Evolutionary conservation across 305 asterid genomes (phyloP).

Genomic region (Withania somnifera): DNA sequence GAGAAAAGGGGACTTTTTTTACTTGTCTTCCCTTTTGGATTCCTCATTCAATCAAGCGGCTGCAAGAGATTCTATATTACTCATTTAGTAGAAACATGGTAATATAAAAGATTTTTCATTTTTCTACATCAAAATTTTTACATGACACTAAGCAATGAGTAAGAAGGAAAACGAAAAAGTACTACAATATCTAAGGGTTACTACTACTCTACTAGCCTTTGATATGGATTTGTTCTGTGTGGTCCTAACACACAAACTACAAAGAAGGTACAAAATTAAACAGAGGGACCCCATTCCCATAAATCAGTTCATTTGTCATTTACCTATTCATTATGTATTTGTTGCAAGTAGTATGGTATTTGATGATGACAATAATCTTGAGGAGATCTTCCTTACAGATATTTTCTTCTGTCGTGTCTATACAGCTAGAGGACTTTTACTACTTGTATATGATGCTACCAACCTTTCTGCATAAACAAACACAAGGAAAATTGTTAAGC

Average conservation of each 20-base stretch:
- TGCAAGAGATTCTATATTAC: neutral
- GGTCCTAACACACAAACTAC: slow-evolving; percentile 36
- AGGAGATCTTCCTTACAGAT: slow-evolving; percentile 8
- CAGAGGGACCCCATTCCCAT: slow-evolving; percentile 46
- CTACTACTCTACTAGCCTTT: slow-evolving; percentile 15
- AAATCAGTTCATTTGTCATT: slow-evolving; percentile 66
- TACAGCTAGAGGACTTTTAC: slow-evolving; percentile 27
- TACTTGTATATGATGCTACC: slow-evolving; percentile 47
- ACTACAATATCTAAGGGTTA: neutral
- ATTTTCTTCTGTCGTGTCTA: slow-evolving; percentile 8
- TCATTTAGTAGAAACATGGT: neutral
- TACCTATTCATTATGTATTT: slow-evolving; percentile 56
- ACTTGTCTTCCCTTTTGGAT: neutral
- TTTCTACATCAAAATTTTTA: neutral
- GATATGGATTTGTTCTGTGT: slow-evolving; percentile 14
- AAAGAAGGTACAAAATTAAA: slow-evolving; percentile 45
- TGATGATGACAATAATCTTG: slow-evolving; percentile 39
- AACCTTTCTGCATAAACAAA: slow-evolving; percentile 10
- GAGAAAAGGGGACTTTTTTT: neutral
- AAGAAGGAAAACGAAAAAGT: neutral
- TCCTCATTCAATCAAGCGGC: slow-evolving; percentile 5
- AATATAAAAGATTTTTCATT: neutral
- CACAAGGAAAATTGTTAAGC: neutral
- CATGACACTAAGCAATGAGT: neutral
- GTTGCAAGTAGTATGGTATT: slow-evolving; percentile 52